These are phyloP conservation scores for Oenanthe sinensis DNA, from an alignment of 129 eudicot genomes.

Conservation along the genomic window DNA sequence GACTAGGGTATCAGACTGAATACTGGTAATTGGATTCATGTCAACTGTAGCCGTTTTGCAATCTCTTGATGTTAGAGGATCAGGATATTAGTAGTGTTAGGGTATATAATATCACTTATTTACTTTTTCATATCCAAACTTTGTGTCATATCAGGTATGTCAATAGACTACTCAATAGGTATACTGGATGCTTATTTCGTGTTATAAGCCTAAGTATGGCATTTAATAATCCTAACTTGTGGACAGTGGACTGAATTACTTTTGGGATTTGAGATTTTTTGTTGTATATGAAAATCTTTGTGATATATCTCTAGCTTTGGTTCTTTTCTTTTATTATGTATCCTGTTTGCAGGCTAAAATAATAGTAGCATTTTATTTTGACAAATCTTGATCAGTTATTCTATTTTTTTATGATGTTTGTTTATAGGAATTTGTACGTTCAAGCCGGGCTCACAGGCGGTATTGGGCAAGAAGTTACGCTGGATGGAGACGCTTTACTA, in stretches of 20 bases:
- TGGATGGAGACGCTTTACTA: constrained; percentile 87
- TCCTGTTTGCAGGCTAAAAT: background rate
- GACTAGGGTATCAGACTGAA: too few species aligned
- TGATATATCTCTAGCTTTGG: background rate
- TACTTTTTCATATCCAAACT: background rate
- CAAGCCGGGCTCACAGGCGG: constrained; percentile 69
- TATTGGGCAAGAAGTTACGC: constrained; percentile 99
- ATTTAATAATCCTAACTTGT: background rate
- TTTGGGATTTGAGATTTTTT: background rate
- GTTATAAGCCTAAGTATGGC: background rate
- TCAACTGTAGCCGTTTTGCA: background rate
- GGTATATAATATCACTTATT: background rate
- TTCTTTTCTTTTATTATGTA: background rate
- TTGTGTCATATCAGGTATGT: background rate
- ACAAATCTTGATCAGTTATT: background rate
- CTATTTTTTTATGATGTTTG: constrained; percentile 14
- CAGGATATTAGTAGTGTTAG: background rate
- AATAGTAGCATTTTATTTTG: background rate
- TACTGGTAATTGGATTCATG: background rate
- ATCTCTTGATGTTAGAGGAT: background rate
- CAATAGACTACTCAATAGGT: background rate
- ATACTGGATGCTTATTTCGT: background rate
- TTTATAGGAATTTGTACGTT: constrained; percentile 70
- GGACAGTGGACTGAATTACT: background rate
- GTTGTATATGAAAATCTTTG: background rate